phyloP scores from a whole-genome alignment of 805 yeast species.

The Jamesozyma hellenica region DNA sequence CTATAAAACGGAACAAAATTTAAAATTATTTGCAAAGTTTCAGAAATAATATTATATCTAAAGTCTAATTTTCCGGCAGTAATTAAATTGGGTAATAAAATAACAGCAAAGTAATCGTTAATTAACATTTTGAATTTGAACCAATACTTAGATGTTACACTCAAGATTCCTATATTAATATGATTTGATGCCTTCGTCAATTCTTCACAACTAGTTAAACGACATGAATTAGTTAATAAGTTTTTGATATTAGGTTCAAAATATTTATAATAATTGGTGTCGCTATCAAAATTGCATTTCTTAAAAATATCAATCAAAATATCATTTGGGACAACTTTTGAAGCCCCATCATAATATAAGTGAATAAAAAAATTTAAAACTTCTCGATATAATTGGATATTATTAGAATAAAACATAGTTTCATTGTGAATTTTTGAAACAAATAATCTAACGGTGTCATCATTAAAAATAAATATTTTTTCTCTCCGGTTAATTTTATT shows the following conservation, averaged over 20 bases:
- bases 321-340: conserved; percentile 1
- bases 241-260: neutral
- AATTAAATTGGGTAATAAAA: neutral
- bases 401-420: neutral
- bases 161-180: neutral
- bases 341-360: conserved; percentile 4
- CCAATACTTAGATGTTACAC: conserved; percentile 11
- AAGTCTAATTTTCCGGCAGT: neutral
- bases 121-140: conserved; percentile 8
- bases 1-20: conserved; percentile 6
- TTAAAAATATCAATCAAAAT: conserved; percentile 4
- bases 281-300: conserved; percentile 1
- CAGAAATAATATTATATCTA: neutral
- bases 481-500: neutral
- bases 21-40: conserved; percentile 2
- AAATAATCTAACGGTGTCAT: neutral
- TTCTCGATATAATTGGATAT: conserved; percentile 4
- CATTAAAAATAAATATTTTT: neutral
- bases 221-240: neutral
- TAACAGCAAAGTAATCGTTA: conserved; percentile 1
- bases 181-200: neutral
- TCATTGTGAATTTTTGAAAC: neutral
- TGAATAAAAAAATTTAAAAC: conserved; percentile 6
- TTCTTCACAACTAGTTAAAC: neutral
- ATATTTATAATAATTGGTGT: too few relatives aligned